phyloP scores from a whole-genome alignment of 2,329 filamentous ascomycete genomes.

The Sarocladium strictum region DNA sequence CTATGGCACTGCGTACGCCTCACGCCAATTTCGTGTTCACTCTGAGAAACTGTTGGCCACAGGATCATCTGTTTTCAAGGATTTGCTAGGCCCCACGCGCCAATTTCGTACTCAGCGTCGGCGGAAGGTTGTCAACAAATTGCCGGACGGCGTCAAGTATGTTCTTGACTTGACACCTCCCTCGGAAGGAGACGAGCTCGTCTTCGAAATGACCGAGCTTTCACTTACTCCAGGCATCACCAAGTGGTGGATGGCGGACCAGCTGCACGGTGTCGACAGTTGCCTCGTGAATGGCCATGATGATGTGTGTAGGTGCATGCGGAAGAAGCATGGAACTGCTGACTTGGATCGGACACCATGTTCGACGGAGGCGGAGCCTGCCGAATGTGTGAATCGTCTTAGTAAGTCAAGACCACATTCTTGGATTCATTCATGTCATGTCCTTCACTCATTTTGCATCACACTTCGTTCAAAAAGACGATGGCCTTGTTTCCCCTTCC shows the following conservation, averaged over 20 bases:
- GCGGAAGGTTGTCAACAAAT: constrained; percentile 26
- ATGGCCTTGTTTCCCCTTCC: too few relatives aligned
- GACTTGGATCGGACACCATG: neutral
- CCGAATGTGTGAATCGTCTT: neutral
- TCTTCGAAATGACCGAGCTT: constrained; percentile 51
- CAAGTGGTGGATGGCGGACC: constrained; percentile 43
- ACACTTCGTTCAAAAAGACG: too few relatives aligned
- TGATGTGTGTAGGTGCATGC: constrained; percentile 30
- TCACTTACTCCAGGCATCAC: constrained; percentile 51
- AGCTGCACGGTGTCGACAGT: constrained; percentile 25
- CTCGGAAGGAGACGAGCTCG: constrained; percentile 55
- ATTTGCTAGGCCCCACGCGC: constrained; percentile 35
- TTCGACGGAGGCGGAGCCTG: neutral
- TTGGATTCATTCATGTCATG: too few relatives aligned
- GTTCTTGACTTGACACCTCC: constrained; percentile 60
- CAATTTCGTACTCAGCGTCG: constrained; percentile 34
- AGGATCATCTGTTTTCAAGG: constrained; percentile 40
- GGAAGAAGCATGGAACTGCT: constrained; percentile 1
- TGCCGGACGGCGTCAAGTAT: constrained; percentile 44
- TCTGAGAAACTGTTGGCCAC: constrained; percentile 40
- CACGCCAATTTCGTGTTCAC: constrained; percentile 36
- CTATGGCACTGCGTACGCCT: constrained; percentile 25
- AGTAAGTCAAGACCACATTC: neutral
- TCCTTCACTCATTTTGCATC: too few relatives aligned
- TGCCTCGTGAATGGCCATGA: constrained; percentile 34